A percentile compares a stretch with the other conserved stretches of the same genome.
These are phyloP conservation scores for Mycothermus thermophilus DNA, from an alignment of 495 filamentous ascomycete genomes.

Conservation along the genomic window DNA sequence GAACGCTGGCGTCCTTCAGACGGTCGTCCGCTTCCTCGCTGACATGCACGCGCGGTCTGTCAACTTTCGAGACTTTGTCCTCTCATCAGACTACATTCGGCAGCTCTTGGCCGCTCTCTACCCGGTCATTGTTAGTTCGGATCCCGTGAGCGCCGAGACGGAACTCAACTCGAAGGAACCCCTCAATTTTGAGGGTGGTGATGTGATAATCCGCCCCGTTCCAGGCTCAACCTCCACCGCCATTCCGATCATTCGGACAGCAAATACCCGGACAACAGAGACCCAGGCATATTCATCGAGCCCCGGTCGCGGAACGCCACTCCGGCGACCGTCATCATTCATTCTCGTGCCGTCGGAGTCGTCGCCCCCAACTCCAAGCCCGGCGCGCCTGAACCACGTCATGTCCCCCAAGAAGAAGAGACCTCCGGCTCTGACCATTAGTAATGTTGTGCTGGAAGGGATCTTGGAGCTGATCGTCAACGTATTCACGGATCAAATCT, in stretches of 20 bases:
- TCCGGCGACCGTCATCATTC: slow-evolving; percentile 74
- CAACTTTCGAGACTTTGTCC: slow-evolving; percentile 66
- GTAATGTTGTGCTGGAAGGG: slow-evolving; percentile 58
- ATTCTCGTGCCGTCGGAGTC: slow-evolving; percentile 67
- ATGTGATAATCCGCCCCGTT: slow-evolving; percentile 65
- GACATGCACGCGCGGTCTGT: slow-evolving; percentile 60
- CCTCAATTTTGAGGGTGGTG: slow-evolving; percentile 72
- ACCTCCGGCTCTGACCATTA: slow-evolving; percentile 36
- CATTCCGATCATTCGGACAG: slow-evolving; percentile 57
- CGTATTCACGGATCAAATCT: slow-evolving; percentile 70
- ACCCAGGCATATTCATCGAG: slow-evolving; percentile 20
- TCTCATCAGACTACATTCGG: slow-evolving; percentile 63
- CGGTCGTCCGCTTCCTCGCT: slow-evolving; percentile 63
- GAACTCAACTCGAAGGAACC: slow-evolving; percentile 71
- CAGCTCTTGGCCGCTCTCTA: slow-evolving; percentile 66
- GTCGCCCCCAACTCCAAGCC: slow-evolving; percentile 37
- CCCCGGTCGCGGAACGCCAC: slow-evolving; percentile 39
- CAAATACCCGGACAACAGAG: slow-evolving; percentile 41
- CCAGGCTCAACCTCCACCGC: slow-evolving; percentile 38
- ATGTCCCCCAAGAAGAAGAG: slow-evolving; percentile 44
- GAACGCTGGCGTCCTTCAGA: slow-evolving; percentile 48
- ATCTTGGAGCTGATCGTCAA: slow-evolving; percentile 60
- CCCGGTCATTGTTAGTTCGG: slow-evolving; percentile 71
- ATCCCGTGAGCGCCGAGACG: slow-evolving; percentile 63
- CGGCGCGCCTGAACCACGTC: slow-evolving; percentile 47